phyloP scores from a whole-genome alignment of 1,284 basidiomycete species.

The Ustilago shanxiensis region DNA sequence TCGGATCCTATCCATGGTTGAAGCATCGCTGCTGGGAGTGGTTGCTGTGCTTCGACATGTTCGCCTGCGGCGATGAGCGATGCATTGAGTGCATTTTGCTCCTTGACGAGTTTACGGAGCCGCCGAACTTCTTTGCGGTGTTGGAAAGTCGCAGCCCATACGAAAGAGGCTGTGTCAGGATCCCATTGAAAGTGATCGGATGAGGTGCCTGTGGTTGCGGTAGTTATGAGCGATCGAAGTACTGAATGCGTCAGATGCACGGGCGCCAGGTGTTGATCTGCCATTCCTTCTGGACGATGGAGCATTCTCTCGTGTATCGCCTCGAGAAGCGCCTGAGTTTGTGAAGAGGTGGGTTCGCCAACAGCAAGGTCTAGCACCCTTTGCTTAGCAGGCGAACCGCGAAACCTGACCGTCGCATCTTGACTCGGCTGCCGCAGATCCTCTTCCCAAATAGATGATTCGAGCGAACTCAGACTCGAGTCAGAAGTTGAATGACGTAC shows the following conservation, averaged over 20 bases:
- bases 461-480: slow-evolving; percentile 30
- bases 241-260: slow-evolving; percentile 34
- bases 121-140: slow-evolving; percentile 21
- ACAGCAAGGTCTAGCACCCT: slow-evolving; percentile 29
- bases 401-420: slow-evolving; percentile 28
- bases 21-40: slow-evolving; percentile 12
- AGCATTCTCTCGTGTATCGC: slow-evolving; percentile 25
- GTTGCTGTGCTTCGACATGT: background rate
- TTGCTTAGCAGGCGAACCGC: slow-evolving; percentile 23
- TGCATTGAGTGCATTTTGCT: slow-evolving; percentile 28
- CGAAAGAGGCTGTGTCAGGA: slow-evolving; percentile 30
- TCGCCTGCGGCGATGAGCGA: slow-evolving; percentile 25
- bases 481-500: slow-evolving; percentile 19
- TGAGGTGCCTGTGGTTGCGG: slow-evolving; percentile 41
- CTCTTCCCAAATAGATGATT: slow-evolving; percentile 33
- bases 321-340: slow-evolving; percentile 17
- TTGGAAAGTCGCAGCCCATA: slow-evolving; percentile 38
- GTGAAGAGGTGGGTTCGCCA: slow-evolving; percentile 4
- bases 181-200: slow-evolving; percentile 57
- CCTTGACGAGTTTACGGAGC: slow-evolving; percentile 29
- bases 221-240: slow-evolving; percentile 34
- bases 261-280: slow-evolving; percentile 36
- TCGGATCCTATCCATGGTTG: slow-evolving; percentile 45
- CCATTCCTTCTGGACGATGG: background rate
- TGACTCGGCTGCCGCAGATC: background rate